Conservation (phyloP, 2,329 filamentous ascomycete species). For the Diaporthe sp. region DNA sequence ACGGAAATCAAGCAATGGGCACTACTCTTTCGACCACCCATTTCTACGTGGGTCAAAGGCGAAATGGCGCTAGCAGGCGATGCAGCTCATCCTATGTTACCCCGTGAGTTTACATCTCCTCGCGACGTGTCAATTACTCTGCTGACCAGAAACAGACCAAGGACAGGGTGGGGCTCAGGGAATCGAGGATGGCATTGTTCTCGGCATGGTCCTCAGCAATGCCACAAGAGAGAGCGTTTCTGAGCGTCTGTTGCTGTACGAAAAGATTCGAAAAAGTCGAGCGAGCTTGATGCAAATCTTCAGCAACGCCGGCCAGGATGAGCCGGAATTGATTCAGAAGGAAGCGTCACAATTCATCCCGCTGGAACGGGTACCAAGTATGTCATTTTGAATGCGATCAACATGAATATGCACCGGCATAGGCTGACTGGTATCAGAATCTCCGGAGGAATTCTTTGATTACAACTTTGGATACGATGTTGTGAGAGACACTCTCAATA, state of each 20-base stretch:
- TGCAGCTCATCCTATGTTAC: slow-evolving; percentile 40
- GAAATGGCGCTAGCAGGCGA: slow-evolving; percentile 48
- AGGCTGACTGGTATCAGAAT: not conserved
- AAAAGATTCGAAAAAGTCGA: slow-evolving; percentile 43
- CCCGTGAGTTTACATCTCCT: not conserved
- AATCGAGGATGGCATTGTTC: slow-evolving; percentile 46
- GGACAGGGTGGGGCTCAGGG: slow-evolving; percentile 49
- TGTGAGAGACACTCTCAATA: not conserved
- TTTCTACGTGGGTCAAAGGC: slow-evolving; percentile 46
- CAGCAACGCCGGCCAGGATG: slow-evolving; percentile 47
- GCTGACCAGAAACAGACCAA: slow-evolving; percentile 44
- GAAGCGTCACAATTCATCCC: slow-evolving; percentile 37
- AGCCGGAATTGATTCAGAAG: slow-evolving; percentile 41
- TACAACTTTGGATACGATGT: not conserved
- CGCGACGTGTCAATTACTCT: not conserved
- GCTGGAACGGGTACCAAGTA: not conserved
- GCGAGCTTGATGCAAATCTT: slow-evolving; percentile 47
- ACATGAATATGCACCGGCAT: not conserved
- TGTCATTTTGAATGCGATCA: not conserved
- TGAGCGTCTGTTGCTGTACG: slow-evolving; percentile 43
- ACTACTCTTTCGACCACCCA: slow-evolving; percentile 47
- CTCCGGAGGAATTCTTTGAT: not conserved
- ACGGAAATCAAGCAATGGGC: slow-evolving; percentile 49
- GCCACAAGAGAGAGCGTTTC: slow-evolving; percentile 37
- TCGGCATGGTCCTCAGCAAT: slow-evolving; percentile 43